Percentiles rank a stretch among this genome's conserved stretches.
phyloP scores from a whole-genome alignment of 495 filamentous ascomycete species.

The Neurospora africana region DNA sequence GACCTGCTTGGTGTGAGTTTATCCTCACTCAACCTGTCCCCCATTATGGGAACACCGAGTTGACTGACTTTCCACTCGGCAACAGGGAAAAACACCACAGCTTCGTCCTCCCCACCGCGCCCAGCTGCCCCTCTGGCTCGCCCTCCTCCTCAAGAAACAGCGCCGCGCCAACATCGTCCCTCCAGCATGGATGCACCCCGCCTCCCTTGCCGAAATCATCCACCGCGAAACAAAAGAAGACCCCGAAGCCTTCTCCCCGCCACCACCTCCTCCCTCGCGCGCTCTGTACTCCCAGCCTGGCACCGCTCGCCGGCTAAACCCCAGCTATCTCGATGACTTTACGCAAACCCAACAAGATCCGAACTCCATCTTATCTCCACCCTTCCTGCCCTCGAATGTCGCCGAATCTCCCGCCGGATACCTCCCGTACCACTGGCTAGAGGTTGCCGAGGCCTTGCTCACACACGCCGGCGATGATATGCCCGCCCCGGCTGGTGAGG shows the following conservation, averaged over 20 bases:
- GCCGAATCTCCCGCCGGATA: slow-evolving; percentile 49
- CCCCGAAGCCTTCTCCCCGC: slow-evolving; percentile 60
- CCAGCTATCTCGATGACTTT: neutral
- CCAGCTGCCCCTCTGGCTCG: slow-evolving; percentile 85
- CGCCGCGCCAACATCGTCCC: slow-evolving; percentile 87
- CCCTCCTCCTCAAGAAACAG: slow-evolving; percentile 93
- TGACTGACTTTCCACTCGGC: neutral
- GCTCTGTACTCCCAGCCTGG: slow-evolving; percentile 27
- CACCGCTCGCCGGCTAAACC: slow-evolving; percentile 13
- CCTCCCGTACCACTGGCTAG: slow-evolving; percentile 90
- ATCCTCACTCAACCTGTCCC: slow-evolving; percentile 9
- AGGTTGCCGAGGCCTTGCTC: slow-evolving; percentile 74
- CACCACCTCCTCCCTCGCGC: slow-evolving; percentile 50
- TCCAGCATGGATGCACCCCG: slow-evolving; percentile 73
- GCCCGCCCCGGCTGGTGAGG: slow-evolving; percentile 53
- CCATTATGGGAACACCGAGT: neutral
- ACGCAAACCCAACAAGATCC: neutral
- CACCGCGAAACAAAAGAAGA: slow-evolving; percentile 62
- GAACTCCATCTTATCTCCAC: slow-evolving; percentile 33
- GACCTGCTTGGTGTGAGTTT: slow-evolving; percentile 71
- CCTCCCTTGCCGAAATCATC: slow-evolving; percentile 63
- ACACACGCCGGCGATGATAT: slow-evolving; percentile 81
- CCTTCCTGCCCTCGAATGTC: slow-evolving; percentile 52
- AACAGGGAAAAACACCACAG: slow-evolving; percentile 63
- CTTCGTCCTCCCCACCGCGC: slow-evolving; percentile 75